Evolutionary conservation across 441 rosid species (phyloP), one percentile per base, ranked within the genome.

Genomic region (Arabidopsis lyrata): DNA sequence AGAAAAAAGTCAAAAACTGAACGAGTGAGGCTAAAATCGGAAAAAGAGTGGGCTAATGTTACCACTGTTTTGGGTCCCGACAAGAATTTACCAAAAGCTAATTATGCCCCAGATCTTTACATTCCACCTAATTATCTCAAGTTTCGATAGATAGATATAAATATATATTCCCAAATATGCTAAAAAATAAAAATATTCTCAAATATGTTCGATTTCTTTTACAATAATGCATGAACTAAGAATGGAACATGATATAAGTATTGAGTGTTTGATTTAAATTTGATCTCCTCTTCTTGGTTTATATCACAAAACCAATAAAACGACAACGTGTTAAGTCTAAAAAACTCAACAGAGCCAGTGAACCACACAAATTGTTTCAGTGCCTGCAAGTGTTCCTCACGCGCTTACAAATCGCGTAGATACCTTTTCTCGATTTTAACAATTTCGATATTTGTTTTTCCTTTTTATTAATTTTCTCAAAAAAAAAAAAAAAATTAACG

Each of bases 351-450:
- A 57, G 10, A 57, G 24, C 24, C 73, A 69, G 64, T 57, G 63
- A 48, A 58, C 22, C 34, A 35, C 49, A 70, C 52, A 60, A 58
- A 49, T 70, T 69, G 45, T 18, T 52, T 18, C 63, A 61, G 42
- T 48, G n/a, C n/a, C 8, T 20, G 61, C 61, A 35, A 56, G 61
- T 70, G 12, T 5, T 11, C 1, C 1, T 1, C 74, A 76, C 79
- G 75, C 61, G 65, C 41, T 7, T 1, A n/a, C 31, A 10, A 4
- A 38, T 16, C 71, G 79, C 75, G 75, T 76, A 8, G 41, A 55
- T n/a, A 39, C 47, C 15, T 55, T 62, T 18, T 49, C 74, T 75
- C 78, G 74, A 68, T 68, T 34, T 31, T 42, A 24, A 68, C 74
- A 68, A 67, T 54, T 63, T 54, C 15, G 50, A 20, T 14, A 32